phyloP scores from a whole-genome alignment of 78 protist species.

The Chrysochromulina parva region DNA sequence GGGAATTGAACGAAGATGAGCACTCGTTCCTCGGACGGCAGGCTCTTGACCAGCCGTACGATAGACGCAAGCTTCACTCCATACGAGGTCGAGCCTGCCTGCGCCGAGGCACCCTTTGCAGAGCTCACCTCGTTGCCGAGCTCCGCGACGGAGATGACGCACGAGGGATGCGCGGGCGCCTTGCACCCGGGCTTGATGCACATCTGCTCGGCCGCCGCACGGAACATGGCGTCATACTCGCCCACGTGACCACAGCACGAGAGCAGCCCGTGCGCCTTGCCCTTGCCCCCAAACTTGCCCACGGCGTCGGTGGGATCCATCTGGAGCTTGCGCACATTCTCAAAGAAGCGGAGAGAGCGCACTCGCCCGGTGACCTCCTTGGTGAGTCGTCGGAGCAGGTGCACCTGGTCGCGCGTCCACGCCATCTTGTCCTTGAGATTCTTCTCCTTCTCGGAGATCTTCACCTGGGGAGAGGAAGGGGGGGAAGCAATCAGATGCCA shows the following conservation, averaged over 20 bases:
- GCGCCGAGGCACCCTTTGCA: neutral
- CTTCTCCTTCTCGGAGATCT: neutral
- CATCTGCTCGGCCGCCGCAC: neutral
- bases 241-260: neutral
- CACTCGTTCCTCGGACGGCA: neutral
- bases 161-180: neutral
- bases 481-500: too few species aligned
- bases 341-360: conserved; percentile 25
- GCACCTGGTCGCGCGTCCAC: conserved; percentile 5
- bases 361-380: conserved; percentile 1
- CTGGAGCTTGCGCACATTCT: neutral
- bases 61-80: neutral
- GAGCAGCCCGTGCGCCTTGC: neutral
- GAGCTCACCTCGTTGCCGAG: neutral
- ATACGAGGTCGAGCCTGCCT: neutral
- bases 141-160: neutral
- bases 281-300: neutral
- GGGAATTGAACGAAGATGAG: conserved; percentile 5
- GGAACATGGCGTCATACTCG: neutral
- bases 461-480: neutral
- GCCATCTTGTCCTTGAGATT: neutral
- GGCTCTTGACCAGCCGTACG: neutral
- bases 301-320: neutral
- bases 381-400: conserved; percentile 1
- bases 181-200: neutral